Evolutionary conservation across 768 basidiomycete species (phyloP), one percentile per base, ranked within the genome.

Genomic region (Cystofilobasidium ferigula): DNA sequence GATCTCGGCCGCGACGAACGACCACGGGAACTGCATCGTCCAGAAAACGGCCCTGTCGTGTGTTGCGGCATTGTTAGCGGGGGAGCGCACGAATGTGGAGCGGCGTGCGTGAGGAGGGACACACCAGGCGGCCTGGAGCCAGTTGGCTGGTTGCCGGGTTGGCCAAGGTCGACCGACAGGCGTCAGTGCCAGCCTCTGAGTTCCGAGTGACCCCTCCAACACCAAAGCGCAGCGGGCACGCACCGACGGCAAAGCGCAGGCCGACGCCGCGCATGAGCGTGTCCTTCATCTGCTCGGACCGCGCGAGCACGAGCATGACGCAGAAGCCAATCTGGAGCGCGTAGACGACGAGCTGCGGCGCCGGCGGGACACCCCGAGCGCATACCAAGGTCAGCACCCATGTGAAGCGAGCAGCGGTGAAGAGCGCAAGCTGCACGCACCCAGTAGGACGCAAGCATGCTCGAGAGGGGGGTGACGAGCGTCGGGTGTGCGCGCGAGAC

Each of bases 211-310:
- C n/a, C n/a, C n/a, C n/a, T n/a, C n/a, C n/a, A n/a, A n/a, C n/a
- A n/a, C n/a, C n/a, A n/a, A 48, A 28, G 22, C 47, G 22, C n/a
- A 24, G n/a, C 4, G 20, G 26, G 47, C 47, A 48, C 47, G 47
- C 47, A 48, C 47, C 81, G 22, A 86, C 72, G 2, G 89, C 86
- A 48, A 93, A 81, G 8, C 85, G 81, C 3, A 86, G 71, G 0
- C 89, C 92, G n/a, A 91, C 86, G 13, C 84, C 90, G 72, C 88
- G 84, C 2, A 86, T 81, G 3, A 90, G 74, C 0, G 87, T 82
- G 62, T 77, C 80, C 85, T 91, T 92, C 6, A 91, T 94, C 73
- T 90, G 88, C 0, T 82, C 79, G 69, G 84, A 88, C 48, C 81
- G 79, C 0, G 85, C 84, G 0, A 86, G 70, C 0, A 90, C 82